These are phyloP conservation scores for Lactarius pseudohatsudake DNA, from an alignment of 768 basidiomycete species.

Conservation along the genomic window DNA sequence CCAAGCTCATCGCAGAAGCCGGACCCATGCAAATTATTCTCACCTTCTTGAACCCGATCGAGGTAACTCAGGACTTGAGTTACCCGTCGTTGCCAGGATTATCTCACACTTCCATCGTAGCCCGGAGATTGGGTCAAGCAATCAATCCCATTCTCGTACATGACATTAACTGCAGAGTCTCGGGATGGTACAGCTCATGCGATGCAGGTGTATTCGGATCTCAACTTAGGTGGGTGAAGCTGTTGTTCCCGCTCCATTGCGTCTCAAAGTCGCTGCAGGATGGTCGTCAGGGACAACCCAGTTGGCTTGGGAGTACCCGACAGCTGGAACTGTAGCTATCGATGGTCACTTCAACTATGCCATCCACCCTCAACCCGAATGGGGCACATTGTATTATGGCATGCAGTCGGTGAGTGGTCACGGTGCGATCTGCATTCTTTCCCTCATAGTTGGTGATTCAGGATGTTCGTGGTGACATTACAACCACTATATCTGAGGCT, in stretches of 20 bases:
- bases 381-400: constrained; percentile 22
- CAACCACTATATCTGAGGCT: too few relatives aligned
- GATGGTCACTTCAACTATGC: too few relatives aligned
- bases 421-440: background rate
- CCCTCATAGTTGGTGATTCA: background rate
- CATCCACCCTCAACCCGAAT: too few relatives aligned
- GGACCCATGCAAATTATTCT: constrained; percentile 40
- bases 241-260: background rate
- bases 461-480: too few relatives aligned
- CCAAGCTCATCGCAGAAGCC: constrained; percentile 36
- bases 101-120: constrained; percentile 23
- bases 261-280: background rate
- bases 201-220: constrained; percentile 42
- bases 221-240: constrained; percentile 37
- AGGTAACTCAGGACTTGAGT: constrained; percentile 34
- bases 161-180: constrained; percentile 36
- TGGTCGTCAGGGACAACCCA: too few relatives aligned
- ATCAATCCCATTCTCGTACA: constrained; percentile 43
- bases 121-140: constrained; percentile 39
- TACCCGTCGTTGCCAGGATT: background rate
- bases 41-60: constrained; percentile 42
- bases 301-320: too few relatives aligned
- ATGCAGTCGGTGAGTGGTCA: constrained; percentile 16
- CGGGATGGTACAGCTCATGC: constrained; percentile 37
- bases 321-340: too few relatives aligned